Base-by-base conservation (phyloP, 805 yeast genomes). In the Monosporozyma servazzii region DNA sequence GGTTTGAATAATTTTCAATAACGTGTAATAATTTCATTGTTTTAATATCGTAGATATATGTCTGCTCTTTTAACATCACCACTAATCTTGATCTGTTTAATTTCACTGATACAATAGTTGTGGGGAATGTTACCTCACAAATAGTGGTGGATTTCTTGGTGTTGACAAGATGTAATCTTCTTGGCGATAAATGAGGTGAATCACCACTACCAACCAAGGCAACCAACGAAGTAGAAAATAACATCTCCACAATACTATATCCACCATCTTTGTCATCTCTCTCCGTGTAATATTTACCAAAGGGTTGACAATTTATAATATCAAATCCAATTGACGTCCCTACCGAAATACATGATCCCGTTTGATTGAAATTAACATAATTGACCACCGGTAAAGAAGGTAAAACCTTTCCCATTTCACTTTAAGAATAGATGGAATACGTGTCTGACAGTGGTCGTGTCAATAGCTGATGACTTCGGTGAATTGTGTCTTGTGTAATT, bases 111-210 rank as follows among this genome's bases (percentile, higher is more conserved):
- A 81, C 61, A 1, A 86, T 81, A 5, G 78, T 66, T 3, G 84
- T 74, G 1, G 88, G 85, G 58, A 84, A 86, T 0, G 85, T 76
- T 51, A 86, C 72, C 63, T 85, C 91, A 64, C 93, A 86, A 13
- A 86, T 85, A 0, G 74, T 69, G 0, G 78, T 64, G 52, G 70
- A 68, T 55, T 68, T 71, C 64, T 87, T 88, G 1, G 96, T 87
- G 69, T 93, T 93, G 52, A 90, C 74, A 50, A 91, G 82, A 62
- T 82, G 82, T 53, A 91, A 75, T 56, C 89, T 80, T 54, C 96
- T 75, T n/a, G 96, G 95, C 8, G 88, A 80, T 60, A 80, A 74
- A 3, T 75, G 67, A 2, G 84, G 78, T 53, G 78, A 84, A 53
- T 83, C 87, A 0, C 89, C 89, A 33, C 80, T 62, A 0, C 85